Evolutionary conservation across 768 basidiomycete species (phyloP), one percentile per base, ranked within the genome.

Genomic region (Podaxis mareebaensis): DNA sequence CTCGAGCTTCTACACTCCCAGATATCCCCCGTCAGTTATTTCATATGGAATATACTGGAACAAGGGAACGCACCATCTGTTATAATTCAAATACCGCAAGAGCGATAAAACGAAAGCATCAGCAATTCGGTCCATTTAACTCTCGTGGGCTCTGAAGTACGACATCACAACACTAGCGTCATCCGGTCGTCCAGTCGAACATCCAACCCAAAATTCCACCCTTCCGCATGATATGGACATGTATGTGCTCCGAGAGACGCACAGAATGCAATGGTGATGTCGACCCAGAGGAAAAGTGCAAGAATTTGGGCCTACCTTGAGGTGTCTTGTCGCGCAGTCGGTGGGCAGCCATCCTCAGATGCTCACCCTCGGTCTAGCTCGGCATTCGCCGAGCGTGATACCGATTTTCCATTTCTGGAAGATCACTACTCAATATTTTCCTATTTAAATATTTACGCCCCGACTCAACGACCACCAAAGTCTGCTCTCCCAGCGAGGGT

Each of bases 1-100:
- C 81, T 99, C 96, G 84, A 98, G 89, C 89, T 98, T 98, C 92
- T 93, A 64, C 64, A 72, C 77, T 76, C 77, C 55, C 22, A 65
- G 54, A 62, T 39, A 44, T 54, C 33, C 56, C 73, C 61, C 71
- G 71, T 40, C 58, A 63, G 22, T n/a, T 33, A 4, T 33, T 40
- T 33, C 36, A 3, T 5, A 65, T 26, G 28, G 22, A n/a, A 26
- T 20, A 15, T 22, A 60, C 10, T 11, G 52, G 11, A 49, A 51
- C 56, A 13, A n/a, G 7, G 15, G 3, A 44, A 78, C 79, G 68
- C 66, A 80, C 79, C 79, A 81, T 81, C 79, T 81, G 64, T 67
- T 65, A 40, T 48, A 33, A 33, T 22, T 24, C 8, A 1, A 51
- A 67, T 58, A 58, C 53, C 65, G 53, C 58, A 55, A 51, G 66